A percentile compares a stretch with the other conserved stretches of the same genome.
Evolutionary conservation across 306 rosid species (phyloP).

Genomic region (Potentilla sterilis): DNA sequence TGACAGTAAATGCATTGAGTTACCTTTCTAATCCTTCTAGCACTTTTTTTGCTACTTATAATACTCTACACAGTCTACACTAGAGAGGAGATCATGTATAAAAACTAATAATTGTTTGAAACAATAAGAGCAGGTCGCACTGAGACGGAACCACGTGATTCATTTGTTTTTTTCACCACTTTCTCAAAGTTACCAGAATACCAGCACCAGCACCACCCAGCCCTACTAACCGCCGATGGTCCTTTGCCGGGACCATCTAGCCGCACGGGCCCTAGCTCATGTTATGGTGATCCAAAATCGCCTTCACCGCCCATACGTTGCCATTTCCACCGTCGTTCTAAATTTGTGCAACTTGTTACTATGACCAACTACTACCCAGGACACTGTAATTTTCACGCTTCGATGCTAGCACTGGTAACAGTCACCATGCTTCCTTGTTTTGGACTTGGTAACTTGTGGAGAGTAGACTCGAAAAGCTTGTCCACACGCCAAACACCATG

Average conservation of each 20-base stretch:
- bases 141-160: conserved; percentile 31
- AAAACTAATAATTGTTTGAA: neutral
- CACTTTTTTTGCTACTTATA: neutral
- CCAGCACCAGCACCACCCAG: neutral
- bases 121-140: neutral
- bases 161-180: neutral
- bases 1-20: neutral
- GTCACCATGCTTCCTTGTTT: neutral
- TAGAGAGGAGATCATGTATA: too few species aligned
- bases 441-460: neutral
- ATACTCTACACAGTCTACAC: too few species aligned
- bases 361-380: neutral
- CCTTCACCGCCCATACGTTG: neutral
- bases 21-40: neutral
- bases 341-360: neutral
- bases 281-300: neutral
- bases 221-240: neutral
- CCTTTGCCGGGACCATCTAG: neutral
- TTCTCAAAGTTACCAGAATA: conserved; percentile 22
- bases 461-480: neutral
- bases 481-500: conserved; percentile 6
- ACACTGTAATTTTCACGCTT: neutral
- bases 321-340: neutral
- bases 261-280: neutral
- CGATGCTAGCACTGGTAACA: neutral